Evolutionary conservation across 1,284 basidiomycete species (phyloP).

Genomic region (Violaceomyces palustris): DNA sequence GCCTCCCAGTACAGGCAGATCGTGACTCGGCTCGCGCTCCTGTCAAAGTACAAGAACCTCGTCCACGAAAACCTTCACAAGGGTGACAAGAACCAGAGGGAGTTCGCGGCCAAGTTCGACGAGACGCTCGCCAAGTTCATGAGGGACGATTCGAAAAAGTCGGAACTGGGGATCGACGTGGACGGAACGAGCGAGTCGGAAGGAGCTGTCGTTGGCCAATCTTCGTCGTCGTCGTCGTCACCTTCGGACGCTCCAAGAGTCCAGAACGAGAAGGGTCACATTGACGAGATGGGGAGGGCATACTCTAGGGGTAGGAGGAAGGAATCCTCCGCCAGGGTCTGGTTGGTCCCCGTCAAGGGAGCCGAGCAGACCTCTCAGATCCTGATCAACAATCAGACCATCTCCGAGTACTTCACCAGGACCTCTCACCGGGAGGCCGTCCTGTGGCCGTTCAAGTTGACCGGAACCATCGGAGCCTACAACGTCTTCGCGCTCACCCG

Average conservation of each 20-base stretch:
- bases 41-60: slow-evolving; percentile 66
- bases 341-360: slow-evolving; percentile 74
- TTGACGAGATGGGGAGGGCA: slow-evolving; percentile 32
- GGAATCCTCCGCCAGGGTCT: slow-evolving; percentile 61
- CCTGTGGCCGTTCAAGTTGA: slow-evolving; percentile 74
- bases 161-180: neutral
- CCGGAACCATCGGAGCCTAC: slow-evolving; percentile 81
- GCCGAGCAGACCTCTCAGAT: slow-evolving; percentile 55
- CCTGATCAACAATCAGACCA: slow-evolving; percentile 75
- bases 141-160: slow-evolving; percentile 24
- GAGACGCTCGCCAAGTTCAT: slow-evolving; percentile 30
- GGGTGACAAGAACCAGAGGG: neutral
- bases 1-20: slow-evolving; percentile 70
- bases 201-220: no score
- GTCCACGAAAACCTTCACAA: slow-evolving; percentile 12
- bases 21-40: slow-evolving; percentile 64
- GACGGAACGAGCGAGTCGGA: no score
- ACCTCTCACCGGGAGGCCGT: slow-evolving; percentile 73
- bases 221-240: no score
- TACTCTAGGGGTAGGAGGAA: slow-evolving; percentile 44
- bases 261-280: slow-evolving; percentile 1
- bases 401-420: slow-evolving; percentile 73
- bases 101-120: slow-evolving; percentile 22
- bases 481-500: slow-evolving; percentile 83
- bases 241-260: no score